Evolutionary conservation across 2,329 filamentous ascomycete genomes (phyloP).

Genomic region (Diplocarpon mali): DNA sequence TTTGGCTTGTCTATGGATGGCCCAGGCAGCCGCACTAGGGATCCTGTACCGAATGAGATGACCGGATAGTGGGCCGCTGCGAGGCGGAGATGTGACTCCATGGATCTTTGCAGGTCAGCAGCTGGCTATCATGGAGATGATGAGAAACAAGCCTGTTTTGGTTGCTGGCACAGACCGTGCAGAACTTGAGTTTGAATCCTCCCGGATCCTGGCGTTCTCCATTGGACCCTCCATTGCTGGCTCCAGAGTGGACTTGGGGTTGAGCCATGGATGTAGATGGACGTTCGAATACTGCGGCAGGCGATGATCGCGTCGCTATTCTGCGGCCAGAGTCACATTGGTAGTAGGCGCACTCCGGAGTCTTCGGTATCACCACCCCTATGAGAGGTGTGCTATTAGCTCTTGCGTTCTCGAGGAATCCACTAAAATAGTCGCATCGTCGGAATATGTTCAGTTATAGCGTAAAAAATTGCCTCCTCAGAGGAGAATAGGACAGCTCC

Average conservation of each 20-base stretch:
- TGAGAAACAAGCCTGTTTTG: constrained; percentile 64
- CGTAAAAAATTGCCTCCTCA: constrained; percentile 25
- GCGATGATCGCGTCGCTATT: constrained; percentile 2
- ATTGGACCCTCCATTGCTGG: constrained; percentile 15
- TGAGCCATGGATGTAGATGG: constrained; percentile 16
- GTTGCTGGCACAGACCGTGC: constrained; percentile 97
- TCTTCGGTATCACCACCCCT: neutral
- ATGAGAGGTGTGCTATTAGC: constrained; percentile 4
- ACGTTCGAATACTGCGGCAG: neutral
- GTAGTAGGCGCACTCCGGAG: neutral
- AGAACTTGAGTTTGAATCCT: constrained; percentile 88
- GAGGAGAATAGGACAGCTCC: constrained; percentile 29
- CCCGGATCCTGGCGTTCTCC: constrained; percentile 19
- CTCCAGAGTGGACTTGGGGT: constrained; percentile 11
- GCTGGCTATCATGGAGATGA: neutral
- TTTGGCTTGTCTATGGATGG: constrained; percentile 89
- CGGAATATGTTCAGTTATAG: constrained; percentile 19
- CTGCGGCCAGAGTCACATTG: constrained; percentile 1
- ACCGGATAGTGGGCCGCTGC: constrained; percentile 84
- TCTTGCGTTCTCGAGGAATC: neutral
- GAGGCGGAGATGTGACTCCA: constrained; percentile 96
- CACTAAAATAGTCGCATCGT: neutral
- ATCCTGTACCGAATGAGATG: constrained; percentile 94
- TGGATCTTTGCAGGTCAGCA: constrained; percentile 49
- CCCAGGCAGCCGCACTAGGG: constrained; percentile 83